Percentiles rank a stretch among this genome's conserved stretches.
phyloP scores from a whole-genome alignment of 371 early-diverging fungal genomes.

The Smittium mucronatum region DNA sequence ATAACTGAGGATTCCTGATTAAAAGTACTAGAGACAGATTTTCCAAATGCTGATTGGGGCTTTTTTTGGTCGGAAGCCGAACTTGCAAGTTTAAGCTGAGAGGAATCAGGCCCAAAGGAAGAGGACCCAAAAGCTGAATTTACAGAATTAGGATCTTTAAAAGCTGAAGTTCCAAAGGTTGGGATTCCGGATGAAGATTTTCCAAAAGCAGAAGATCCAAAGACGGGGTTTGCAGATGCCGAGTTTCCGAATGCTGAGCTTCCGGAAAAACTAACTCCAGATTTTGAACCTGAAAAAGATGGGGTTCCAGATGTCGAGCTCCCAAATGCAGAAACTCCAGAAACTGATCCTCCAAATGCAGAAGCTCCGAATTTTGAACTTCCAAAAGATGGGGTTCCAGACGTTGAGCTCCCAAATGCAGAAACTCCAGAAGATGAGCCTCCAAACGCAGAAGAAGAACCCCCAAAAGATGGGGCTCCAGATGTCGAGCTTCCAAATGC shows the following conservation, averaged over 20 bases:
- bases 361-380: too few species aligned
- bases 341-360: neutral
- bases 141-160: neutral
- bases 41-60: neutral
- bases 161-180: slow-evolving; percentile 3
- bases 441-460: neutral
- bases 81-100: neutral
- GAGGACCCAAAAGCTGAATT: neutral
- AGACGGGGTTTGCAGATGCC: neutral
- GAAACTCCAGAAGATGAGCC: neutral
- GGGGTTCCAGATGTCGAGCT: neutral
- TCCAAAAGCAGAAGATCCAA: slow-evolving; percentile 3
- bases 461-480: slow-evolving; percentile 1
- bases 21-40: neutral
- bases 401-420: neutral
- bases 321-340: neutral
- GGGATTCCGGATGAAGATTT: neutral
- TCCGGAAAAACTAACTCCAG: too few species aligned
- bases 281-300: too few species aligned
- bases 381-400: neutral
- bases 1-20: too few species aligned
- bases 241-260: slow-evolving; percentile 2
- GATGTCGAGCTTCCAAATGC: neutral
- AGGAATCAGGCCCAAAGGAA: neutral
- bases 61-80: neutral